phyloP scores from a whole-genome alignment of 208 protist genomes.

The Acanthamoeba polyphaga region DNA sequence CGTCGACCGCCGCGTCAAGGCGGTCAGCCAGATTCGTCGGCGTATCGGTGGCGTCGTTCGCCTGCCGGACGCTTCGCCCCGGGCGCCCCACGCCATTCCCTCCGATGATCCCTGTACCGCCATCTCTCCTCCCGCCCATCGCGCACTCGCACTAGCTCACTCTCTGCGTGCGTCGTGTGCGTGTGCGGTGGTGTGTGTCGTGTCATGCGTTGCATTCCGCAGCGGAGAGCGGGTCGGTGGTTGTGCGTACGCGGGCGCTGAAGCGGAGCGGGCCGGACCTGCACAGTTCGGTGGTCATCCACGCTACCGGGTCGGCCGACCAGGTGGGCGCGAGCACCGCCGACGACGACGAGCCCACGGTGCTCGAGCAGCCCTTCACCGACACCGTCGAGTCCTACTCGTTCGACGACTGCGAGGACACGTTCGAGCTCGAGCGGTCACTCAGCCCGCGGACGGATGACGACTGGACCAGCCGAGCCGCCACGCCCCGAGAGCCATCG shows the following conservation, averaged over 20 bases:
- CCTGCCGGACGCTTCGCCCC: not conserved
- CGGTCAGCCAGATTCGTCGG: not conserved
- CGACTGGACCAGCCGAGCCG: not conserved
- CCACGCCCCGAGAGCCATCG: not conserved
- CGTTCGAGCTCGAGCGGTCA: not conserved
- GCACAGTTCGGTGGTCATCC: slow-evolving; percentile 33
- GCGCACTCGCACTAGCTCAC: not conserved
- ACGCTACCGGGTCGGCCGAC: not conserved
- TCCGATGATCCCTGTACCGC: not conserved
- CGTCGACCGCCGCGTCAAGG: slow-evolving; percentile 4
- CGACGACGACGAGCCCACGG: not conserved
- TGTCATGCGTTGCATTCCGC: not conserved
- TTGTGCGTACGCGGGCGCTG: not conserved
- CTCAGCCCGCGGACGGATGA: not conserved
- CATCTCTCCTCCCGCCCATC: not conserved
- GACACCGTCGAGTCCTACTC: slow-evolving; percentile 40
- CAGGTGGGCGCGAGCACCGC: not conserved
- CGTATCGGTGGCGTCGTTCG: not conserved
- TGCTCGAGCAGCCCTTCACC: slow-evolving; percentile 15
- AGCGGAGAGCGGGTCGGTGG: not conserved
- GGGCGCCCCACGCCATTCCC: not conserved
- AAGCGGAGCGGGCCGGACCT: not conserved
- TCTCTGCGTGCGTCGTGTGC: too few relatives aligned
- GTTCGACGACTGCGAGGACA: slow-evolving; percentile 39
- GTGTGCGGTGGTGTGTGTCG: too few relatives aligned